Percentiles rank a stretch among this genome's conserved stretches.
Evolutionary conservation across 2,329 filamentous ascomycete genomes (phyloP).

Genomic region (Arthrobotrys sinensis): DNA sequence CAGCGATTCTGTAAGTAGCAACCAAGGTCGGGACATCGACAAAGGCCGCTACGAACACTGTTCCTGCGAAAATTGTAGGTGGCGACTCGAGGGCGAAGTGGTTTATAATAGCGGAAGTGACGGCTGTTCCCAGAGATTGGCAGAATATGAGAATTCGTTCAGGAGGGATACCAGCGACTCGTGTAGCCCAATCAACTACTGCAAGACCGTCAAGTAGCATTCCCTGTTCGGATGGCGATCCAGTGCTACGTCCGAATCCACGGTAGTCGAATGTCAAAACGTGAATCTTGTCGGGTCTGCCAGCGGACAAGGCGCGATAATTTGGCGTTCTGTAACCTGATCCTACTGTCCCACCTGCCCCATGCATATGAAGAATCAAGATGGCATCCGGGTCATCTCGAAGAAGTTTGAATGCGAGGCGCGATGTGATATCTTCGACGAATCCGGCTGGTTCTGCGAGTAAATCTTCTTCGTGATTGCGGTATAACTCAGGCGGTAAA

Average conservation of each 20-base stretch:
- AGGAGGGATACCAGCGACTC: slow-evolving; percentile 71
- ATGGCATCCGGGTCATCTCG: slow-evolving; percentile 69
- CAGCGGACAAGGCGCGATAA: slow-evolving; percentile 73
- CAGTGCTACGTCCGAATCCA: slow-evolving; percentile 73
- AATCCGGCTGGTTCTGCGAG: slow-evolving; percentile 67
- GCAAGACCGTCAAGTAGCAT: slow-evolving; percentile 73
- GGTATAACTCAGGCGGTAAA: slow-evolving; percentile 70
- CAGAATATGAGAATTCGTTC: slow-evolving; percentile 74
- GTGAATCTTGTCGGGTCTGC: slow-evolving; percentile 72
- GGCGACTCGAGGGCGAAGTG: slow-evolving; percentile 68
- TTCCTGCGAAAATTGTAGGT: slow-evolving; percentile 72
- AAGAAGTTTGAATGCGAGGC: slow-evolving; percentile 69
- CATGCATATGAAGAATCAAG: slow-evolving; percentile 72
- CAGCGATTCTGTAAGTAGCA: slow-evolving; percentile 74
- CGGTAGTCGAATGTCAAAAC: slow-evolving; percentile 76
- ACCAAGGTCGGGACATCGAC: slow-evolving; percentile 72
- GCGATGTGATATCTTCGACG: slow-evolving; percentile 66
- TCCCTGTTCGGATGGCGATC: slow-evolving; percentile 73
- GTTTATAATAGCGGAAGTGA: slow-evolving; percentile 69
- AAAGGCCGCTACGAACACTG: slow-evolving; percentile 74
- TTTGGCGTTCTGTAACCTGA: slow-evolving; percentile 73
- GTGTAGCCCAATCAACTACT: slow-evolving; percentile 72
- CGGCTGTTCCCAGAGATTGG: slow-evolving; percentile 75
- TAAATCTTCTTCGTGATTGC: slow-evolving; percentile 68
- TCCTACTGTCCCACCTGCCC: slow-evolving; percentile 73